phyloP scores from a whole-genome alignment of 2,329 filamentous ascomycete species.

The Apiospora marii region DNA sequence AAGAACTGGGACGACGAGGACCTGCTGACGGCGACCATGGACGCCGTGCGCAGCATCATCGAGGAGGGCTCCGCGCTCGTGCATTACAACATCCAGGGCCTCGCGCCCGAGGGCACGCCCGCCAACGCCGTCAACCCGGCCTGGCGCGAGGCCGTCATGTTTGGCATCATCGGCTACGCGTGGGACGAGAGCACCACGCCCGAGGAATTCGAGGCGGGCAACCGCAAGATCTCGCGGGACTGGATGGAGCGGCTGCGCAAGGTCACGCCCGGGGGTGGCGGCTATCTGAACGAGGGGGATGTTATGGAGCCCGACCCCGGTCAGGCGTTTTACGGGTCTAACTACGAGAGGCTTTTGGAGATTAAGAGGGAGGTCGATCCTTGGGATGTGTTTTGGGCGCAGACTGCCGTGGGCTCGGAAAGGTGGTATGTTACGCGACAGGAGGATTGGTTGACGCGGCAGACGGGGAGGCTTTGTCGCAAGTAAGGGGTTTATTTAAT shows the following conservation, averaged over 20 bases:
- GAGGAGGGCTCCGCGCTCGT: conserved; percentile 11
- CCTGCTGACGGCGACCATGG: conserved; percentile 13
- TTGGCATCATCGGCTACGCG: conserved; percentile 15
- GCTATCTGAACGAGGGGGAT: conserved; percentile 58
- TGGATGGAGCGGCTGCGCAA: conserved; percentile 11
- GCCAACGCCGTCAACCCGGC: conserved; percentile 16
- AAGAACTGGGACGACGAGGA: conserved; percentile 15
- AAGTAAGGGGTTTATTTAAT: not conserved
- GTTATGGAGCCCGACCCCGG: conserved; percentile 51
- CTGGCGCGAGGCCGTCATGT: conserved; percentile 19
- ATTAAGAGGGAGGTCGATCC: conserved; percentile 50
- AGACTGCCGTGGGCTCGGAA: not conserved
- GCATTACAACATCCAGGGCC: conserved; percentile 12
- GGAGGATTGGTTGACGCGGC: conserved; percentile 15
- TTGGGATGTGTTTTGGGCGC: conserved; percentile 17
- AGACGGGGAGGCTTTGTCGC: conserved; percentile 6
- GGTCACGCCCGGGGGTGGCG: conserved; percentile 44
- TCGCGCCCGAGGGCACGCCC: not conserved
- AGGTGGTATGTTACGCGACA: conserved; percentile 14
- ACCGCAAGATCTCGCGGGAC: not conserved
- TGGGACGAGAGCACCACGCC: not conserved
- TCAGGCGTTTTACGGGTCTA: conserved; percentile 51
- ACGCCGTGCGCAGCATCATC: conserved; percentile 6
- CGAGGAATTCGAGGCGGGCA: not conserved
- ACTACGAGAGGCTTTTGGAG: conserved; percentile 46